Base-by-base conservation (phyloP, 2,329 filamentous ascomycete species). In the Metarhizium sp. region DNA sequence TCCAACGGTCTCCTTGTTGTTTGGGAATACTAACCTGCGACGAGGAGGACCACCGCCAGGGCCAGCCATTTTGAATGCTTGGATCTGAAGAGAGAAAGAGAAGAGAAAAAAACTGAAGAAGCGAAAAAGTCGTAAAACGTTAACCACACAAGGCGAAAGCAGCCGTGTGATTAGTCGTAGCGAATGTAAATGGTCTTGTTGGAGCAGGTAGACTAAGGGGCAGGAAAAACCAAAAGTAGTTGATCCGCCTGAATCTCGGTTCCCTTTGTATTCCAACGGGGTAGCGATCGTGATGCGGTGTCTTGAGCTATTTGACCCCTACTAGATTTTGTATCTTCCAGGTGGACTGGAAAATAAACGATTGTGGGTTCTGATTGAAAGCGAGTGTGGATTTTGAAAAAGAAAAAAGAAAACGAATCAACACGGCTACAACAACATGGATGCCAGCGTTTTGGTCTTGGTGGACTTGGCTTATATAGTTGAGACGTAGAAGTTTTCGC, bases 1-100 rank as follows among this genome's bases (percentile, higher is more conserved):
- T 16, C 25, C 14, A 34, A 25, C 42, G 2, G 56, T 51, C 56
- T 67, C 30, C 7, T 29, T 46, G 46, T 32, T n/a, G n/a, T 36
- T 46, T 36, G 18, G 16, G 32, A 16, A 32, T 6, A 73, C 76
- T 62, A 69, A 81, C 79, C 79, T 85, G 73, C 83, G 78, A 71
- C 83, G 81, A 70, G 92, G 92, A 71, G 92, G 92, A 78, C 92
- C 92, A 79, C 91, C 91, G 74, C 92, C 92, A 69, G 90, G 90
- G 75, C 91, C 90, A 77, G 91, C 89, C 92, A 96, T 96, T 79
- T 69, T 61, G 60, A 62, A 61, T 55, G 36, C 16, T 54, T 51
- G 45, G 34, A 32, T 50, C 49, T 52, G 51, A 43, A 48, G 43
- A 1, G 36, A 49, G 51, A 54, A 20, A 52, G 34, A 46, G 53